A percentile compares a stretch with the other conserved stretches of the same genome.
Evolutionary conservation across 345 rosid genomes (phyloP).

Genomic region (Citrus sp.): DNA sequence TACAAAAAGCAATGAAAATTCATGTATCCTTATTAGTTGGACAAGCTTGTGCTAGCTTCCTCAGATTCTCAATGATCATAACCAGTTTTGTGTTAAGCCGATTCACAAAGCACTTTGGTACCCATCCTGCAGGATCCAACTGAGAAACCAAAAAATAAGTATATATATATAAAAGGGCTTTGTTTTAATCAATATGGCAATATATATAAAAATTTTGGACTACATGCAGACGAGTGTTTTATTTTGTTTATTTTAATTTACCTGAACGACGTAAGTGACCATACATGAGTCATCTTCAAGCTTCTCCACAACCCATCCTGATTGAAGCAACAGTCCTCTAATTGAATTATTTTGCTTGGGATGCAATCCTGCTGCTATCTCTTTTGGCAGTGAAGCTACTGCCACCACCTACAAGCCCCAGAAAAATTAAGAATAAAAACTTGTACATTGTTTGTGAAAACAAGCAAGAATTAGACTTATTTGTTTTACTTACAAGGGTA

Average conservation of each 20-base stretch:
- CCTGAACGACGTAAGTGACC: constrained; percentile 82
- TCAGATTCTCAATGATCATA: constrained; percentile 73
- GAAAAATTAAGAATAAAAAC: neutral
- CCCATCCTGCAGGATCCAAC: constrained; percentile 94
- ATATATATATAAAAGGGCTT: neutral
- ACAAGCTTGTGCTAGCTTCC: constrained; percentile 51
- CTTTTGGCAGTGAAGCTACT: constrained; percentile 74
- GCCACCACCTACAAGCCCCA: constrained; percentile 53
- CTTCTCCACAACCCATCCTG: constrained; percentile 93
- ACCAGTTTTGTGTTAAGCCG: constrained; percentile 71
- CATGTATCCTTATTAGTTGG: constrained; percentile 13
- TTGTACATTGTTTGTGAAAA: neutral
- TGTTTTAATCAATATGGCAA: neutral
- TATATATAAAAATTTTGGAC: too few relatives aligned
- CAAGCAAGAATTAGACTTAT: neutral
- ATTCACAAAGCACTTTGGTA: constrained; percentile 74
- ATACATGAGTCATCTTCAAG: constrained; percentile 63
- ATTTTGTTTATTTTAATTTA: constrained; percentile 6
- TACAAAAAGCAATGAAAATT: neutral
- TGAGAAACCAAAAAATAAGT: constrained; percentile 12
- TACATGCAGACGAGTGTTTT: too few relatives aligned
- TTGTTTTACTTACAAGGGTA: constrained; percentile 40
- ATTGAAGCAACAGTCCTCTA: constrained; percentile 63
- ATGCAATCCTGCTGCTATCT: constrained; percentile 73
- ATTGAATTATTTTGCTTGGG: constrained; percentile 61